Percentiles rank a stretch among this genome's conserved stretches.
phyloP scores from a whole-genome alignment of 2,329 filamentous ascomycete genomes.

The Paecilomyces formosus region DNA sequence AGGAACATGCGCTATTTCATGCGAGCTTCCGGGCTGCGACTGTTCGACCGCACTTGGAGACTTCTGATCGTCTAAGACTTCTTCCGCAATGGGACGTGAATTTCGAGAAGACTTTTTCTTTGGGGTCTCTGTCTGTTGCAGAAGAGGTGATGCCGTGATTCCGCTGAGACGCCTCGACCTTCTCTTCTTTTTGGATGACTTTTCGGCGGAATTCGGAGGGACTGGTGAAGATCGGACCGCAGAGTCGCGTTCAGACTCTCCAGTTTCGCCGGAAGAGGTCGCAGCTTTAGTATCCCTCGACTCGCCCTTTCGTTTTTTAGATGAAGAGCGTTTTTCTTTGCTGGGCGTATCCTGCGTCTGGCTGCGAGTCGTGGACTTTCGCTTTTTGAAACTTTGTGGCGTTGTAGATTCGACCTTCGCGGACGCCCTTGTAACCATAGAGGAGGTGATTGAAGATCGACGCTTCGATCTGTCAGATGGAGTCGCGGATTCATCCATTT shows the following conservation, averaged over 20 bases:
- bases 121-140: neutral
- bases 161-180: constrained; percentile 8
- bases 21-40: neutral
- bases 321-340: neutral
- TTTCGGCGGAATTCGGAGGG: neutral
- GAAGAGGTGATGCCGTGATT: constrained; percentile 1
- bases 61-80: neutral
- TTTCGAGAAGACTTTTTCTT: neutral
- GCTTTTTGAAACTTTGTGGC: neutral
- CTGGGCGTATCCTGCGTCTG: neutral
- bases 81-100: neutral
- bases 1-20: neutral
- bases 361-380: neutral
- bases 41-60: neutral
- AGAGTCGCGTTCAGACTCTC: neutral
- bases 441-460: constrained; percentile 20
- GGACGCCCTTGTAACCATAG: neutral
- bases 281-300: neutral
- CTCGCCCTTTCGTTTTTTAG: neutral
- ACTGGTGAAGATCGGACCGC: neutral
- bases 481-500: constrained; percentile 11
- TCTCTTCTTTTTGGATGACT: constrained; percentile 3
- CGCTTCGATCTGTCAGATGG: constrained; percentile 17
- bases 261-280: neutral
- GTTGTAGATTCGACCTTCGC: neutral